Evolutionary conservation across 2,329 filamentous ascomycete genomes (phyloP).

Genomic region (Zymoseptoria pseudotritici): DNA sequence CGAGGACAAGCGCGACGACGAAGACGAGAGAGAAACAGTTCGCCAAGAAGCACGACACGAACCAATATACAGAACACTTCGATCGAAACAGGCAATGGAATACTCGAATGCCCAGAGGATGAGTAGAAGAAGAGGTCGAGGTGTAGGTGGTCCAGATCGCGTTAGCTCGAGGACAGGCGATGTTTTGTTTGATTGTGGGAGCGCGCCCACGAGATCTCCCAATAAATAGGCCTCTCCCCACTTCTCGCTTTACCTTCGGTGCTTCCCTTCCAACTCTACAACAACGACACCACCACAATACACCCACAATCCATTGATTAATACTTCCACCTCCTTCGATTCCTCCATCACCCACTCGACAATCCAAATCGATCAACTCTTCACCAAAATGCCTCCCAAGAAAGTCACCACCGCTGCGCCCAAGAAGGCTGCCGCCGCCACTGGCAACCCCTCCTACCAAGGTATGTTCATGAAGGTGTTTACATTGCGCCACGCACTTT

Average conservation of each 20-base stretch:
- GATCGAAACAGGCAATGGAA: background rate
- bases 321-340: background rate
- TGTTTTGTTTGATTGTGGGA: background rate
- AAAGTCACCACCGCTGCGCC: slow-evolving; percentile 37
- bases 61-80: background rate
- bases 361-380: slow-evolving; percentile 12
- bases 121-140: background rate
- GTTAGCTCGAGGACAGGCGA: background rate
- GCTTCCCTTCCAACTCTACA: background rate
- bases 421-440: slow-evolving; percentile 51
- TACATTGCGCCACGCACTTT: background rate
- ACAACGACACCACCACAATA: background rate
- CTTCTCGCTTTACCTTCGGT: background rate
- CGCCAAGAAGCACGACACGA: background rate
- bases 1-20: background rate
- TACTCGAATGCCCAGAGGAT: background rate
- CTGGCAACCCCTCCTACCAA: slow-evolving; percentile 60
- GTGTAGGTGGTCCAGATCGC: background rate
- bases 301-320: slow-evolving; percentile 2
- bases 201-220: background rate
- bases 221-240: background rate
- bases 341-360: background rate
- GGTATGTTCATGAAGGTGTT: background rate
- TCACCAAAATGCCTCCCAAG: slow-evolving; percentile 20
- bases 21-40: background rate